Conservation (phyloP, 208 protist genomes). For the Leishmania amazonensis region DNA sequence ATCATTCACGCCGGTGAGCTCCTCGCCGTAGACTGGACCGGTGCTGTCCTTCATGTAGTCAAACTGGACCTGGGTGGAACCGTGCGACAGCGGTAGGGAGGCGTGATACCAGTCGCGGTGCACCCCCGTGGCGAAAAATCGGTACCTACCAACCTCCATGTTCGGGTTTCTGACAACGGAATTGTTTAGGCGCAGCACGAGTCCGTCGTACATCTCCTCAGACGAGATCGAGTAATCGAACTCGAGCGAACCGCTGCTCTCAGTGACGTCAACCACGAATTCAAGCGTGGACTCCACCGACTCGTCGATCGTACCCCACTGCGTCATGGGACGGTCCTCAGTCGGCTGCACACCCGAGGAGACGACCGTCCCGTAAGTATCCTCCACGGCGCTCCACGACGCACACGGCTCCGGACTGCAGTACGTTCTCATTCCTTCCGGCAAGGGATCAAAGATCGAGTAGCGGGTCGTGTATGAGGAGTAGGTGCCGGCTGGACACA, state of each 20-base stretch:
- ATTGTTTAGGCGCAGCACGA: not conserved
- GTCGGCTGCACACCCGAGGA: constrained; percentile 9
- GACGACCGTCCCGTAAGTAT: not conserved
- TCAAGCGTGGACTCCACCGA: not conserved
- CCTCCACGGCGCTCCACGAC: not conserved
- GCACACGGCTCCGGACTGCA: constrained; percentile 12
- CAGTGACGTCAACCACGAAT: not conserved
- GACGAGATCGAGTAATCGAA: constrained; percentile 17
- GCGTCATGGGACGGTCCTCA: not conserved
- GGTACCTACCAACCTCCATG: not conserved
- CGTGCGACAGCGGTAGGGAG: not conserved
- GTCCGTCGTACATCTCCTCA: constrained; percentile 6
- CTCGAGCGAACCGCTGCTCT: not conserved
- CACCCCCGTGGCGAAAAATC: not conserved
- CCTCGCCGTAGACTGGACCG: not conserved
- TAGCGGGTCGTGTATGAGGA: not conserved
- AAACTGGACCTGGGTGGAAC: not conserved
- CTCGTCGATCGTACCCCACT: constrained; percentile 5
- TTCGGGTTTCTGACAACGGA: not conserved
- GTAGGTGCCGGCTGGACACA: not conserved
- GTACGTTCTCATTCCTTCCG: not conserved
- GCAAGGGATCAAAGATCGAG: constrained; percentile 1
- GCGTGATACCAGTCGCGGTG: not conserved
- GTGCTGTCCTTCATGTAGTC: constrained; percentile 5
- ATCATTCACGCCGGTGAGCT: constrained; percentile 10